phyloP scores from a whole-genome alignment of 225 moss, liverwort and hornwort species.

The Neckera pumila region DNA sequence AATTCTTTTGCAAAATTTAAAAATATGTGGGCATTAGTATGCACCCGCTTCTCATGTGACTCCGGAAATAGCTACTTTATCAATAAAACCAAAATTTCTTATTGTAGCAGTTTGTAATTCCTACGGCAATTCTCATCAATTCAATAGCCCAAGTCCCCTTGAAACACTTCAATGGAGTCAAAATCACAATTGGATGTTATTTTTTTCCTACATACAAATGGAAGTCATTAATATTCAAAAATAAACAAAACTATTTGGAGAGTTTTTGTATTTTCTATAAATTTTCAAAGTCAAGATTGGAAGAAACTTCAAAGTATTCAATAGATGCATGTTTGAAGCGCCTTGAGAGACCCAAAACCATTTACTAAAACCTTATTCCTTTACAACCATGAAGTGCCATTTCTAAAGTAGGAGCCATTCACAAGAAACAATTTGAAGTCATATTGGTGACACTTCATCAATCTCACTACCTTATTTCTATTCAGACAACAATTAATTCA shows the following conservation, averaged over 20 bases:
- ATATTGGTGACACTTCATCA: neutral
- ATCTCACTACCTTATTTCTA: neutral
- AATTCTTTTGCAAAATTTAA: neutral
- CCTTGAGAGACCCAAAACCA: too few species aligned
- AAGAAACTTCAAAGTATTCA: neutral
- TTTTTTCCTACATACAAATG: too few species aligned
- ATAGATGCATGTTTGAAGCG: neutral
- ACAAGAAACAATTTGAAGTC: neutral
- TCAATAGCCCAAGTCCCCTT: neutral
- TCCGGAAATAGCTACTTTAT: rapidly evolving
- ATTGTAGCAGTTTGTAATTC: neutral
- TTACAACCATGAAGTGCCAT: neutral
- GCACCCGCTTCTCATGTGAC: neutral
- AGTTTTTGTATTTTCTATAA: too few species aligned
- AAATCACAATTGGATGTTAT: neutral
- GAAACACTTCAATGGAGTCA: neutral
- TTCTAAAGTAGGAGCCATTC: neutral
- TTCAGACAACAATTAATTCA: too few species aligned
- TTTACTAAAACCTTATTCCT: neutral
- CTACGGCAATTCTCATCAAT: neutral
- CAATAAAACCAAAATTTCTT: neutral
- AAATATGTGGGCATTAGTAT: neutral
- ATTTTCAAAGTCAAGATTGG: too few species aligned
- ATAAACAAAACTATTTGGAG: too few species aligned
- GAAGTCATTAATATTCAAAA: too few species aligned